phyloP scores from a whole-genome alignment of 352 stramenopile species.

The Pythium grandisporangium region DNA sequence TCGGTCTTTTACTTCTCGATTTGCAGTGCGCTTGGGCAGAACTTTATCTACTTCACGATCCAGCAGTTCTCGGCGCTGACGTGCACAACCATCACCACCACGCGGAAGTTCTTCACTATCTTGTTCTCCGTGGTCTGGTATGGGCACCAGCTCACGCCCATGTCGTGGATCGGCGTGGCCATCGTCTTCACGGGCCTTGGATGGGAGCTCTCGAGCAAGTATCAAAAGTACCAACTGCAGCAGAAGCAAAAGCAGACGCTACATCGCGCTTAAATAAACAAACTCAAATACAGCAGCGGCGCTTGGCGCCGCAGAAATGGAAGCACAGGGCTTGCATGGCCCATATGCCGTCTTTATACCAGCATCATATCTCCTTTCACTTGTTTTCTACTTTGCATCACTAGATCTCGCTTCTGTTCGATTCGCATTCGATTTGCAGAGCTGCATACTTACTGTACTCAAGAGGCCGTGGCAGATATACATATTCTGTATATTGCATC shows the following conservation, averaged over 20 bases:
- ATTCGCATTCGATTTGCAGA: too few species aligned
- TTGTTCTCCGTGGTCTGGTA: constrained; percentile 96
- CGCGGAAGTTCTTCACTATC: constrained; percentile 99
- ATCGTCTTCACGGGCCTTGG: constrained; percentile 89
- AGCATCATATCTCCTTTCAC: too few species aligned
- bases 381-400: too few species aligned
- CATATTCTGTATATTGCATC: neutral
- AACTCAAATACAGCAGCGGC: too few species aligned
- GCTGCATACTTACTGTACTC: too few species aligned
- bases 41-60: constrained; percentile 99
- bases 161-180: constrained; percentile 88
- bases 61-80: constrained; percentile 97
- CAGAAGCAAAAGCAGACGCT: constrained; percentile 11
- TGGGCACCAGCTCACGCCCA: constrained; percentile 86
- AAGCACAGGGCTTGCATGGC: too few species aligned
- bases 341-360: too few species aligned
- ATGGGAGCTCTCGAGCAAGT: constrained; percentile 81
- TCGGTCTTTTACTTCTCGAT: constrained; percentile 92
- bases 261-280: constrained; percentile 16
- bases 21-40: constrained; percentile 95
- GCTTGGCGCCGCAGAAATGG: too few species aligned
- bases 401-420: too few species aligned
- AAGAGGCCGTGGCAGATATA: too few species aligned
- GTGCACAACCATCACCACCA: constrained; percentile 99
- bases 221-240: constrained; percentile 74